These are phyloP conservation scores for Sporothrix luriei DNA, from an alignment of 2,329 filamentous ascomycete species.

Conservation along the genomic window DNA sequence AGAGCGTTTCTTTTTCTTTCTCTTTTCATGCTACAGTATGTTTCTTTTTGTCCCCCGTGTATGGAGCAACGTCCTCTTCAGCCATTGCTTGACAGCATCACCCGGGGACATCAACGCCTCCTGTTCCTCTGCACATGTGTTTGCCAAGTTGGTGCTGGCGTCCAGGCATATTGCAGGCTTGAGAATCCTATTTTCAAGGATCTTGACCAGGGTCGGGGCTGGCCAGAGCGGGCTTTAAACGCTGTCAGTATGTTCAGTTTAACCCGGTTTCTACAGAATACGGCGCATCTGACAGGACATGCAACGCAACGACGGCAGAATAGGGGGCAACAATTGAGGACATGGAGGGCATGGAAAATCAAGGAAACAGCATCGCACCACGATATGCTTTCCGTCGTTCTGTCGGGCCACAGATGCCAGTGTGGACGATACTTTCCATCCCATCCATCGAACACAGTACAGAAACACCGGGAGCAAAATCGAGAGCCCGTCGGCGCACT, in stretches of 20 bases:
- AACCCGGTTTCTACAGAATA: too few species aligned
- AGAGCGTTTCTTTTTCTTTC: background rate
- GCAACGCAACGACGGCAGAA: background rate
- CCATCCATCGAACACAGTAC: background rate
- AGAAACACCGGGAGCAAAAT: constrained; percentile 16
- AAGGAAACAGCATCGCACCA: too few species aligned
- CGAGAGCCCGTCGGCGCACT: background rate
- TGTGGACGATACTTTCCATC: background rate
- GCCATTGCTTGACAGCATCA: background rate
- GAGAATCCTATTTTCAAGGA: background rate
- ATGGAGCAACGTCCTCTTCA: too few species aligned
- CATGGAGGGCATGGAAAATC: too few species aligned
- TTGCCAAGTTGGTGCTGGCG: too few species aligned
- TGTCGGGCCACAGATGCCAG: background rate
- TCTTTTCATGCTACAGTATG: background rate
- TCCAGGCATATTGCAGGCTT: background rate
- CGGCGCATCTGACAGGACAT: background rate
- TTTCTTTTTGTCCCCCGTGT: too few species aligned
- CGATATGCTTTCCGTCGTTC: background rate
- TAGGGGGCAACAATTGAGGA: background rate
- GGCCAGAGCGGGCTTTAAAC: background rate
- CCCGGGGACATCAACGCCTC: background rate
- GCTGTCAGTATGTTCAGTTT: background rate
- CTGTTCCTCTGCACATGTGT: background rate
- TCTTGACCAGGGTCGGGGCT: background rate